phyloP scores from a whole-genome alignment of 345 rosid genomes.

The Clausena lansium region DNA sequence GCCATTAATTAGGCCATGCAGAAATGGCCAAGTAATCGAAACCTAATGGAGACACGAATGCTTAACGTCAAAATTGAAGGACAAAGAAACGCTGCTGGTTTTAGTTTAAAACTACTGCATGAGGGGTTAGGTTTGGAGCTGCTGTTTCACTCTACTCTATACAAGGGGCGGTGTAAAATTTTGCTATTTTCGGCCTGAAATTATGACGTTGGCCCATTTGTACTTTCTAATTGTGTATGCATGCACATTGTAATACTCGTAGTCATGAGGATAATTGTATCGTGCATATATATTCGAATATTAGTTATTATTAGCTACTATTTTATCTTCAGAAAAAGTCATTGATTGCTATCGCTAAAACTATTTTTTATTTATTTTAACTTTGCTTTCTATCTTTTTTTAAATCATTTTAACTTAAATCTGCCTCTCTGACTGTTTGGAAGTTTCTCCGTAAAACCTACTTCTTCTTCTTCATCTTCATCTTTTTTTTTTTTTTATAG shows the following conservation, averaged over 20 bases:
- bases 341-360: not conserved
- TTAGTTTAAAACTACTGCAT: conserved; percentile 20
- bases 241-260: not conserved
- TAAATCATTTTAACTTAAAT: not conserved
- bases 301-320: not conserved
- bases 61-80: conserved; percentile 15
- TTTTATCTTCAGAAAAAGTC: not conserved
- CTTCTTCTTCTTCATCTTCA: not conserved
- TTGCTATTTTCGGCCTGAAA: not conserved
- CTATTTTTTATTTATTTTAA: not conserved
- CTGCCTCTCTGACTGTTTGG: not conserved
- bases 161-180: conserved; percentile 29
- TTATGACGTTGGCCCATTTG: not conserved
- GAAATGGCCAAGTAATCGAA: conserved; percentile 1
- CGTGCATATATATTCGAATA: not conserved
- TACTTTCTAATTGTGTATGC: not conserved
- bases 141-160: conserved; percentile 21
- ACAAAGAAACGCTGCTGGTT: conserved; percentile 31
- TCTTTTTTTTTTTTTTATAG: not conserved
- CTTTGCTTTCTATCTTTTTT: too few relatives aligned
- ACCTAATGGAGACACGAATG: conserved; percentile 13
- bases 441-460: not conserved
- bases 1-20: conserved; percentile 1
- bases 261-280: not conserved
- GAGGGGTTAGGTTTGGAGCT: conserved; percentile 18